These are phyloP conservation scores for Talaromyces albobiverticillius DNA, from an alignment of 2,329 filamentous ascomycete species.

Conservation along the genomic window DNA sequence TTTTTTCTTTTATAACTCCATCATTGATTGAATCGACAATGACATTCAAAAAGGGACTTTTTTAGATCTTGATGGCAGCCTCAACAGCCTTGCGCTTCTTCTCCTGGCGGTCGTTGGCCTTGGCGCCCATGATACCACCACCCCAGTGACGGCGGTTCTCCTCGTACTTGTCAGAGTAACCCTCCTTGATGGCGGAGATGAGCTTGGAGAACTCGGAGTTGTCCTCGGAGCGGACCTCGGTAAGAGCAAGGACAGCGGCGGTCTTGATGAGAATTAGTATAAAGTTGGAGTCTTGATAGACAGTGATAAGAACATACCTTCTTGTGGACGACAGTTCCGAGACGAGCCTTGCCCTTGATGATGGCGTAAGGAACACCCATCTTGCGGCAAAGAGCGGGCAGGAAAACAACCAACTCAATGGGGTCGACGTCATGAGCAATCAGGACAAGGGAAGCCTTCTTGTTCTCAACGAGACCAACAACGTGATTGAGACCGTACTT, in stretches of 20 bases:
- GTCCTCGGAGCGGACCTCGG: slow-evolving; percentile 96
- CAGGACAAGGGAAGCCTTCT: slow-evolving; percentile 97
- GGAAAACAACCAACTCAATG: slow-evolving; percentile 98
- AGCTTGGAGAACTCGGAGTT: slow-evolving; percentile 98
- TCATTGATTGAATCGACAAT: neutral
- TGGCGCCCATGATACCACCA: slow-evolving; percentile 98
- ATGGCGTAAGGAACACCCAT: slow-evolving; percentile 99
- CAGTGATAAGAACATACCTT: slow-evolving; percentile 60
- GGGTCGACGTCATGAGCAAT: slow-evolving; percentile 99
- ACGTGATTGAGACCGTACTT: slow-evolving; percentile 99
- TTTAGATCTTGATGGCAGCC: slow-evolving; percentile 95
- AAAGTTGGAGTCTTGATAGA: neutral
- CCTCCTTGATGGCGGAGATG: slow-evolving; percentile 93
- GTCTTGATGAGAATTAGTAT: slow-evolving; percentile 55
- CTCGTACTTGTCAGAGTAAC: slow-evolving; percentile 95
- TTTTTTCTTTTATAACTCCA: slow-evolving; percentile 4
- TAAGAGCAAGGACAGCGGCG: slow-evolving; percentile 89
- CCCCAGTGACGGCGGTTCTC: slow-evolving; percentile 91
- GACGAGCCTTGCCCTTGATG: slow-evolving; percentile 98
- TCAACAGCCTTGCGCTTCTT: slow-evolving; percentile 97
- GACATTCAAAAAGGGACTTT: slow-evolving; percentile 11
- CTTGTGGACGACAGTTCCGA: slow-evolving; percentile 99
- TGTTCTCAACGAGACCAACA: slow-evolving; percentile 95
- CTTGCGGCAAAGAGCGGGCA: slow-evolving; percentile 98
- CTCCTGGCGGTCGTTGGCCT: slow-evolving; percentile 73